Conservation (phyloP, 371 early-diverging fungal species). For the Actinomortierella ambigua region DNA sequence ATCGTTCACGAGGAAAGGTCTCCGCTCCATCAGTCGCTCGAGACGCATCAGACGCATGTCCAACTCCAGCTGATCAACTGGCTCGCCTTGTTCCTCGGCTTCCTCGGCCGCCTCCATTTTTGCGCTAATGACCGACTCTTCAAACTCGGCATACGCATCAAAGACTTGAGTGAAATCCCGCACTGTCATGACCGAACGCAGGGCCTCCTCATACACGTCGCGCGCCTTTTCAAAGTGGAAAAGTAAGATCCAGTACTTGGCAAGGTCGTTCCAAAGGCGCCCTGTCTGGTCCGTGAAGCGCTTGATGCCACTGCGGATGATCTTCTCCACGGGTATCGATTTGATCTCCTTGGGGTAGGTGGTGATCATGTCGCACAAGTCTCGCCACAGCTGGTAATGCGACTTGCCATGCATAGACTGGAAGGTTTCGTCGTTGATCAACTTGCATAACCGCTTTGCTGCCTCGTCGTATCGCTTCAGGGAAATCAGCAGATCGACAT, state of each 20-base stretch:
- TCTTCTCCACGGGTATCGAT: slow-evolving; percentile 74
- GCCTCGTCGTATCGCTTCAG: slow-evolving; percentile 84
- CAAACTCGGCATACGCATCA: slow-evolving; percentile 93
- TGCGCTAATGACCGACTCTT: slow-evolving; percentile 78
- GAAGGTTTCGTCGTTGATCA: slow-evolving; percentile 77
- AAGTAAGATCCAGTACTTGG: slow-evolving; percentile 80
- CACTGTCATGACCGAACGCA: slow-evolving; percentile 84
- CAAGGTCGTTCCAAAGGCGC: slow-evolving; percentile 86
- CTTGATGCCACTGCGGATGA: slow-evolving; percentile 88
- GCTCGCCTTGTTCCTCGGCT: slow-evolving; percentile 57
- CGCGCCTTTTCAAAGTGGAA: slow-evolving; percentile 82
- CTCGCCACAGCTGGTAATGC: slow-evolving; percentile 86
- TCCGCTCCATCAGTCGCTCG: slow-evolving; percentile 89
- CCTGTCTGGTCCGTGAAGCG: slow-evolving; percentile 89
- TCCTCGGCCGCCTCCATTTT: slow-evolving; percentile 79
- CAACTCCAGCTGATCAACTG: slow-evolving; percentile 71
- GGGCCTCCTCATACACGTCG: slow-evolving; percentile 94
- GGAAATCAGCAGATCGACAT: slow-evolving; percentile 72
- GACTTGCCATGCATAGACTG: slow-evolving; percentile 74
- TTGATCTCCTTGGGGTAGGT: slow-evolving; percentile 75
- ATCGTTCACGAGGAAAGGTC: slow-evolving; percentile 95
- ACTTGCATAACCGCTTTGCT: slow-evolving; percentile 72
- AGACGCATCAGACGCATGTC: slow-evolving; percentile 87
- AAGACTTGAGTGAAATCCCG: slow-evolving; percentile 95
- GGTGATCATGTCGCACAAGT: slow-evolving; percentile 83